A percentile compares a stretch with the other conserved stretches of the same genome.
Evolutionary conservation across 371 early-diverging fungal genomes (phyloP).

Genomic region (Umbelopsis sp.): DNA sequence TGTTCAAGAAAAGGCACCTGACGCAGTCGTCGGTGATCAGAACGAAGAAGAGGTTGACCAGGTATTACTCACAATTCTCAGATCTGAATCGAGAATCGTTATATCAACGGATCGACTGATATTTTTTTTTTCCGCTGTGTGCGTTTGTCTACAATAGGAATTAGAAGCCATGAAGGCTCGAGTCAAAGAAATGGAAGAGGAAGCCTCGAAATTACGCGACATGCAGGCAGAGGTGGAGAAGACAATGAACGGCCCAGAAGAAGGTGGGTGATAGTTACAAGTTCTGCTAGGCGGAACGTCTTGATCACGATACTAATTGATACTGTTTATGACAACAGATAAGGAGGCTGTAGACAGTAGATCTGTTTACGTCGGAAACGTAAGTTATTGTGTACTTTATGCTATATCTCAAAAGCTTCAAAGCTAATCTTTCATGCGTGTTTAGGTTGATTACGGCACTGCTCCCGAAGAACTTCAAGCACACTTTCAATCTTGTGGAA

Average conservation of each 20-base stretch:
- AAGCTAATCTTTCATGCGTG: neutral
- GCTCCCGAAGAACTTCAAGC: slow-evolving; percentile 97
- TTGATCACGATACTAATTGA: slow-evolving; percentile 7
- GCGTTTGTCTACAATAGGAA: slow-evolving; percentile 39
- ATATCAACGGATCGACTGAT: neutral
- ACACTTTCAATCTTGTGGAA: slow-evolving; percentile 96
- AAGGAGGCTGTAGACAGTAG: slow-evolving; percentile 89
- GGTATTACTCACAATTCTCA: neutral
- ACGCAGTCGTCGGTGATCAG: neutral
- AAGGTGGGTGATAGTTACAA: slow-evolving; percentile 42
- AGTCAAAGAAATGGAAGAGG: slow-evolving; percentile 92
- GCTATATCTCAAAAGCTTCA: neutral
- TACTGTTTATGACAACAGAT: slow-evolving; percentile 37
- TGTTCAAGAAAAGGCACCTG: neutral
- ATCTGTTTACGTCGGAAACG: slow-evolving; percentile 96
- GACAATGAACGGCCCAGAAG: slow-evolving; percentile 68
- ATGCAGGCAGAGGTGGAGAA: slow-evolving; percentile 91
- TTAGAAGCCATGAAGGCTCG: slow-evolving; percentile 87
- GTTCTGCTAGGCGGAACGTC: too few relatives aligned
- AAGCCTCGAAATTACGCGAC: slow-evolving; percentile 91
- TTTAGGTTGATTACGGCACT: slow-evolving; percentile 88
- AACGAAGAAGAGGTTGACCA: neutral
- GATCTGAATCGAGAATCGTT: neutral
- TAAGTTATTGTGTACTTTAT: slow-evolving; percentile 31
- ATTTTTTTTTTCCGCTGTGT: neutral